These are phyloP conservation scores for Mycena maculata DNA, from an alignment of 768 basidiomycete genomes.

Conservation along the genomic window DNA sequence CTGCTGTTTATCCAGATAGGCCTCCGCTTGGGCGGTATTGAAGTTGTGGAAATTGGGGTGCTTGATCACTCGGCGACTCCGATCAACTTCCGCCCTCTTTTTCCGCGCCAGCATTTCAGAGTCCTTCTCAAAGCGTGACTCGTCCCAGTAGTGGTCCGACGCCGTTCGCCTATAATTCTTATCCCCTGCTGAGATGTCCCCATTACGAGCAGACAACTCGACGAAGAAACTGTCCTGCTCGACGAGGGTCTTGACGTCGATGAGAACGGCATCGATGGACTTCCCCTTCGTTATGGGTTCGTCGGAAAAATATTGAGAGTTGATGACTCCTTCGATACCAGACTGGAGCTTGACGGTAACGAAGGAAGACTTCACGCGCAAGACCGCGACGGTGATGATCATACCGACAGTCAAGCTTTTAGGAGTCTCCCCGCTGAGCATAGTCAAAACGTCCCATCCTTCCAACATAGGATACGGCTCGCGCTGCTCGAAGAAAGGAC, in stretches of 20 bases:
- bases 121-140: constrained; percentile 72
- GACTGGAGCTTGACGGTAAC: constrained; percentile 89
- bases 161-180: constrained; percentile 68
- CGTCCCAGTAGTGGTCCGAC: constrained; percentile 74
- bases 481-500: constrained; percentile 84
- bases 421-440: constrained; percentile 93
- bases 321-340: constrained; percentile 88
- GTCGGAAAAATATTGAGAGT: constrained; percentile 68
- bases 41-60: constrained; percentile 99
- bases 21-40: constrained; percentile 90
- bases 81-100: constrained; percentile 86
- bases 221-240: constrained; percentile 74
- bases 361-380: constrained; percentile 62
- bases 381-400: constrained; percentile 81
- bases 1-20: constrained; percentile 88
- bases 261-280: constrained; percentile 81
- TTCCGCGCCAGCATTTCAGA: constrained; percentile 80
- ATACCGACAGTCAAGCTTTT: constrained; percentile 82
- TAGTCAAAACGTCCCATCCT: constrained; percentile 88
- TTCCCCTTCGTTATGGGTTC: constrained; percentile 75
- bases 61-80: constrained; percentile 88
- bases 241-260: constrained; percentile 74
- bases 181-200: constrained; percentile 73
- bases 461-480: constrained; percentile 69
- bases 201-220: constrained; percentile 76